Conservation (phyloP, 352 stramenopile genomes). For the Phytophthora macrochlamydospora region DNA sequence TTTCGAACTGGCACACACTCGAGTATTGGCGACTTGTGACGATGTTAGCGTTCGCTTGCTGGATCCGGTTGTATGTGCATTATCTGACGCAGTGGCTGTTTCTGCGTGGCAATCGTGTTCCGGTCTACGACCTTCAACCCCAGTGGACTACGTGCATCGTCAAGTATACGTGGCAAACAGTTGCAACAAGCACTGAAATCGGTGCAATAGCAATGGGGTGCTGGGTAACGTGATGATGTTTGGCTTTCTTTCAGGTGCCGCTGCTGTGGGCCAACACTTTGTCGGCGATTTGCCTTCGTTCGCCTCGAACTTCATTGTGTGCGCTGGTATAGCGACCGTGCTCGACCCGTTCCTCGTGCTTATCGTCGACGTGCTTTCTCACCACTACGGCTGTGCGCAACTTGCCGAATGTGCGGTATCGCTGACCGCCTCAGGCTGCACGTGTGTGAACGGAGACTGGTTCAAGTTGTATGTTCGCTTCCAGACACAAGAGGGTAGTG, state of each 20-base stretch:
- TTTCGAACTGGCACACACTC: constrained; percentile 55
- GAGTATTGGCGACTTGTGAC: constrained; percentile 82
- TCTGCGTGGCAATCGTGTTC: constrained; percentile 60
- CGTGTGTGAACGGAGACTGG: constrained; percentile 85
- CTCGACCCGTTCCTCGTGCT: constrained; percentile 87
- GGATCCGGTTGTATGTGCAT: constrained; percentile 89
- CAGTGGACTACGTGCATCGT: constrained; percentile 70
- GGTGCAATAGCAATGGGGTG: constrained; percentile 62
- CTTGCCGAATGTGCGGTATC: constrained; percentile 45
- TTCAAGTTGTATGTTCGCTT: constrained; percentile 91
- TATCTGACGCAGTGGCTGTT: constrained; percentile 90
- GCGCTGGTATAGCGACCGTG: constrained; percentile 71
- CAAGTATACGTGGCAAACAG: constrained; percentile 84
- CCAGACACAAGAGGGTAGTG: constrained; percentile 68
- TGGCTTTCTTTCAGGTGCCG: constrained; percentile 43
- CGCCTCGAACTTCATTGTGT: constrained; percentile 79
- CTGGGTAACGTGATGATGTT: constrained; percentile 66
- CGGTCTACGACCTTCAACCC: constrained; percentile 83
- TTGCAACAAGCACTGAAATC: constrained; percentile 71
- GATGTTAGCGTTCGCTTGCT: constrained; percentile 75
- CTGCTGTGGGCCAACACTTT: constrained; percentile 44
- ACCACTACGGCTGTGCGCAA: constrained; percentile 81
- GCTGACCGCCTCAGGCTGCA: constrained; percentile 43
- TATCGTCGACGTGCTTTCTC: constrained; percentile 68
- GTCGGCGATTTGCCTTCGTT: constrained; percentile 75